Evolutionary conservation across 108 stramenopile genomes (phyloP), one percentile per base, ranked within the genome.

Genomic region (Fragilaria radians): DNA sequence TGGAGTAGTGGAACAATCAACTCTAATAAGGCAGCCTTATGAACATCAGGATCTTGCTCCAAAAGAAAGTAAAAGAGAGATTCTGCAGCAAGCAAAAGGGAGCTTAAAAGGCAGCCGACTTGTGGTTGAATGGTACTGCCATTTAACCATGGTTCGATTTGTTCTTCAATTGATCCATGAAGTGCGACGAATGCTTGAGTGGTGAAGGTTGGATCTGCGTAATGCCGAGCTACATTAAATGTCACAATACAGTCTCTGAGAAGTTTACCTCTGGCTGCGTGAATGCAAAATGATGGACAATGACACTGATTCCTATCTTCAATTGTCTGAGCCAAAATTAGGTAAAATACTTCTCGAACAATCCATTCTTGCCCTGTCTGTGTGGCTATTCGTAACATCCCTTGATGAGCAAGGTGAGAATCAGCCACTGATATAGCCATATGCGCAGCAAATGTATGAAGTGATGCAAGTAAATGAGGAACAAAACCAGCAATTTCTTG

Each of bases 1-100:
- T 73, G 66, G 11, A 81, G 21, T 9, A 77, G 62, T 57, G 67
- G 70, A 33, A 81, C 65, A n/a, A 55, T 70, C 49, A 59, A 68
- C n/a, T 65, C 60, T 2, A 81, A 51, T 1, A 77, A 57, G 47
- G 19, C 47, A 0, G 32, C 54, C 34, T 63, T 51, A 33, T 72
- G 49, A 1, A 21, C 32, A 3, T 55, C 63, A 31, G 32, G 36
- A 21, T 50, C 65, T 31, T 23, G 26, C 4, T 46, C 57, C 0
- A 27, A 47, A 1, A 24, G 49, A 46, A 74, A 74, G 32, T 63
- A 60, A 30, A 74, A 74, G 7, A 68, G 33, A 27, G 23, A 26
- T 27, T 58, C 60, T 19, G 70, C 70, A 18, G 73, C 54, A 29
- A 65, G 29, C 5, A 79, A 53, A 27, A n/a, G 52, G 18, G 7